Conservation (phyloP, 2,329 filamentous ascomycete species). For the Botryotinia globosa region DNA sequence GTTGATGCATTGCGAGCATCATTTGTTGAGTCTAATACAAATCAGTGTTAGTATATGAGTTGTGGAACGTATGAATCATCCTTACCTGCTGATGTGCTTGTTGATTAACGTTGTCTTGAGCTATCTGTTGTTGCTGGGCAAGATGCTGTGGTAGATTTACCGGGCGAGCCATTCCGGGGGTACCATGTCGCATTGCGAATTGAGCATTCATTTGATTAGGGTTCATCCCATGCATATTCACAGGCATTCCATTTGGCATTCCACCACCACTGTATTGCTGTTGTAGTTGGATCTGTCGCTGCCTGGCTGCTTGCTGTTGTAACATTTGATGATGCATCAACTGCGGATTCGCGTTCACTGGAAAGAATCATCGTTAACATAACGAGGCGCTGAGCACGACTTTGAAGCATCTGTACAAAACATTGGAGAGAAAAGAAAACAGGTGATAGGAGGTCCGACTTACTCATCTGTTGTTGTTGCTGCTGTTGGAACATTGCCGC, state of each 20-base stretch:
- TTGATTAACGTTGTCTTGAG: slow-evolving; percentile 40
- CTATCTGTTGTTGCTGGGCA: slow-evolving; percentile 42
- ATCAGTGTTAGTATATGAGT: background rate
- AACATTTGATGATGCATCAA: slow-evolving; percentile 46
- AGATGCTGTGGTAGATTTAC: slow-evolving; percentile 48
- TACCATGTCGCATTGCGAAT: slow-evolving; percentile 49
- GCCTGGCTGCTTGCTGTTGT: slow-evolving; percentile 15
- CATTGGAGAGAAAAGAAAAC: background rate
- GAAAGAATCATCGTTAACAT: background rate
- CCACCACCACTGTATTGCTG: slow-evolving; percentile 53
- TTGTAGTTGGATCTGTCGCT: slow-evolving; percentile 49
- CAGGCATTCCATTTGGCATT: slow-evolving; percentile 53
- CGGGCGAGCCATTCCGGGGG: slow-evolving; percentile 41
- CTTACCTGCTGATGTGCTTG: slow-evolving; percentile 41
- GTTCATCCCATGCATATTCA: slow-evolving; percentile 16
- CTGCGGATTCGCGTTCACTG: slow-evolving; percentile 35
- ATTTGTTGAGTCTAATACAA: slow-evolving; percentile 9
- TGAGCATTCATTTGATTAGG: slow-evolving; percentile 49
- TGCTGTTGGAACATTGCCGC: slow-evolving; percentile 36
- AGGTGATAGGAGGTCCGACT: slow-evolving; percentile 33
- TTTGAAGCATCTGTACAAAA: background rate
- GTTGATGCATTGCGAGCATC: slow-evolving; percentile 46
- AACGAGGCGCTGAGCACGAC: background rate
- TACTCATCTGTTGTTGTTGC: slow-evolving; percentile 33
- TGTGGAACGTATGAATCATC: background rate